Base-by-base conservation (phyloP, 768 basidiomycete genomes). In the Lactifluus subvellereus region DNA sequence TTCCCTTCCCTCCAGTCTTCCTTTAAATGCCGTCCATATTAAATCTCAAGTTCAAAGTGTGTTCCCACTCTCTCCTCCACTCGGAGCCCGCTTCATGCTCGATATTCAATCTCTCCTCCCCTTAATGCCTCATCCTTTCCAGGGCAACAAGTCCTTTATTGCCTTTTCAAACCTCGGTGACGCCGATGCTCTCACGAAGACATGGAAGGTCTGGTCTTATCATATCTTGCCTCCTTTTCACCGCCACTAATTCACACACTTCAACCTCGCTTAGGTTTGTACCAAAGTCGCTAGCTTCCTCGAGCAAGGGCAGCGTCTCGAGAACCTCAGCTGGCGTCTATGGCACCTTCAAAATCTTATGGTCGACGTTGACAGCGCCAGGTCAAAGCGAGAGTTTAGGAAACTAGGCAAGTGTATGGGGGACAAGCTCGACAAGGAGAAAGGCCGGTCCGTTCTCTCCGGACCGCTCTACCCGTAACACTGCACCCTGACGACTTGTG, bases 81-180 rank as follows among this genome's bases (percentile, higher is more conserved):
- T 37, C 22, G 40, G 4, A 22, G 16, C 47, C 47, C 37, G 37
- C 55, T 49, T 53, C 57, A 61, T 54, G 56, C 37, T 54, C 57
- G 40, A 59, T 38, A 48, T 69, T 66, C 61, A 68, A 60, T 67
- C 61, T 61, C 47, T 59, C 59, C 63, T 65, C 61, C 64, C 60
- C 59, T 62, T 68, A 69, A 51, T 65, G 37, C 57, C 59, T 40
- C 60, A 56, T 54, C 40, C 61, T 54, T 56, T 57, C 57, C 71
- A 81, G 91, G 91, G 91, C 77, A 94, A 94, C 84, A 94, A 93
- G 80, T 93, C 91, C 73, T 94, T 94, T 74, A 89, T 93, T 75
- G 90, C 91, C 65, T 94, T 94, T 77, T 89, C 88, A 74, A 91
- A 92, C 77, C 83, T 94, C 76, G 77, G 82, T 77, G 91, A 94